Base-by-base conservation (phyloP, 139 green algal species). In the Asterochloris erici region DNA sequence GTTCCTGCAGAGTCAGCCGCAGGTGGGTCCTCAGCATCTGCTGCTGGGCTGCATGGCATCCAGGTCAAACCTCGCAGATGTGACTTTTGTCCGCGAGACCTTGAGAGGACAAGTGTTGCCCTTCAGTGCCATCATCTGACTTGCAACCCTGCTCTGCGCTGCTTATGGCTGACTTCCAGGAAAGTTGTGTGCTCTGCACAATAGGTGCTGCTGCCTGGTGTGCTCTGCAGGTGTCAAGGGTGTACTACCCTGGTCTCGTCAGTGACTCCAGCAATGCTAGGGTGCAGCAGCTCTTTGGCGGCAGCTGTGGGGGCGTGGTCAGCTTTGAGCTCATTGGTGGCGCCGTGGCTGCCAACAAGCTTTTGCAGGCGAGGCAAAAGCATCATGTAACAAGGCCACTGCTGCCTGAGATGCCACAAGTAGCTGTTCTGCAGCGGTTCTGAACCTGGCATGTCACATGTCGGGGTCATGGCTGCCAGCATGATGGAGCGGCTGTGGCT, bases 261-360 rank as follows among this genome's bases (percentile, higher is more conserved):
- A 84, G 63, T 9, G 85, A 92, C 68, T 77, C 81, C 0, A 84
- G 91, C 62, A 84, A 93, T 81, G 79, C 86, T 15, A 85, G 90
- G 60, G 89, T 91, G 13, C 84, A 87, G 83, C 73, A 83, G 19
- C 88, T 93, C 60, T 94, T 94, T 81, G 83, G 85, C 0, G 92
- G 90, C 69, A 90, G 83, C 60, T 91, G 90, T 23, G 82, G 77
- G 9, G 93, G 93, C 62, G 93, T 96, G 68, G 79, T 96, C 60
- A 88, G 80, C 81, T 95, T 96, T 80, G 90, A 95, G 81, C 81
- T 90, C 15, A 78, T 90, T 14, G 93, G 90, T 16, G 90, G 92
- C 21, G 73, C 92, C 64, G 64, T 69, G 13, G 82, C 74, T 26
- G 85, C 84, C 26, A 71, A 89, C 10, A 78, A 74, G 0, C 38